Percentiles rank a stretch among this genome's conserved stretches.
Conservation (phyloP, 495 filamentous ascomycete species). For the Hamigera avellanea region DNA sequence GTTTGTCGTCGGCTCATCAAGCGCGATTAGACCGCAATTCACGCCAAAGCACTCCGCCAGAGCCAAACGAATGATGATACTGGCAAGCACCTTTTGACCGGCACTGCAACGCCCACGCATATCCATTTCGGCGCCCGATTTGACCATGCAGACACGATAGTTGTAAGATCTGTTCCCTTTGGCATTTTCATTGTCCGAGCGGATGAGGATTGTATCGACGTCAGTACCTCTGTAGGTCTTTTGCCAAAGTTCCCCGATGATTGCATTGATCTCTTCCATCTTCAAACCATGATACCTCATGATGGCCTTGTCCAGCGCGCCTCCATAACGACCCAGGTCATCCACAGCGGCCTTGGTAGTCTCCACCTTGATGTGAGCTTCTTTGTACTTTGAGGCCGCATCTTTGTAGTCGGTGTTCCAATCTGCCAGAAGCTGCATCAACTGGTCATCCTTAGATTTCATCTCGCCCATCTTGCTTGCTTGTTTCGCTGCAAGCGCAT, state of each 20-base stretch:
- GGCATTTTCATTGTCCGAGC: constrained; percentile 68
- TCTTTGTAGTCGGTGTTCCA: constrained; percentile 82
- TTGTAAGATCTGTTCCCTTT: constrained; percentile 82
- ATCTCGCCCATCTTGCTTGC: constrained; percentile 58
- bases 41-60: constrained; percentile 94
- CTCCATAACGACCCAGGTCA: constrained; percentile 69
- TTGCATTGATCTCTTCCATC: constrained; percentile 97
- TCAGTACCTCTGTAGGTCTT: constrained; percentile 95
- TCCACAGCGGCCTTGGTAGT: constrained; percentile 88
- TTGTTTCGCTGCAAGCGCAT: constrained; percentile 47
- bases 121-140: constrained; percentile 95
- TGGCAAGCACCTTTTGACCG: constrained; percentile 89
- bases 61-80: constrained; percentile 95
- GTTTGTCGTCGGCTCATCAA: constrained; percentile 97
- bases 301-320: constrained; percentile 84
- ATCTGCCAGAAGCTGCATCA: constrained; percentile 55
- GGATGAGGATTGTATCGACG: constrained; percentile 91
- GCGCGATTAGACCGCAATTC: constrained; percentile 91
- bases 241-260: constrained; percentile 91
- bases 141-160: constrained; percentile 97
- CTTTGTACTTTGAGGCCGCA: constrained; percentile 71
- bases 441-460: constrained; percentile 69
- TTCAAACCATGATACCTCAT: constrained; percentile 93
- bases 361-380: constrained; percentile 81
- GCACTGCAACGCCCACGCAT: constrained; percentile 97